Evolutionary conservation across 1,284 basidiomycete species (phyloP).

Genomic region (Polyporus tsugae): DNA sequence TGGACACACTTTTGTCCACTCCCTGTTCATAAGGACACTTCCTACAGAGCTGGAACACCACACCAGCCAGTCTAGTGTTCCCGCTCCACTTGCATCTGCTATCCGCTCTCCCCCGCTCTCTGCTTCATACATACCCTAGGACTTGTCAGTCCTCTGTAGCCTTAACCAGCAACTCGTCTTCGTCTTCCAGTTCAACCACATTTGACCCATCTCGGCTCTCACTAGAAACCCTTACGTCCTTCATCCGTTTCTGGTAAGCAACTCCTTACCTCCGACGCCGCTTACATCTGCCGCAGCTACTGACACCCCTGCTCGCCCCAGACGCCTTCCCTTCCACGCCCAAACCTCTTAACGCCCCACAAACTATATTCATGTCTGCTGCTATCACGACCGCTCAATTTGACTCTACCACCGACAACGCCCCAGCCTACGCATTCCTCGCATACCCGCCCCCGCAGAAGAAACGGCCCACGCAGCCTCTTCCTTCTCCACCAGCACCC

Average conservation of each 20-base stretch:
- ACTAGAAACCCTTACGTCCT: conserved; percentile 5
- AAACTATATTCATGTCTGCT: conserved; percentile 35
- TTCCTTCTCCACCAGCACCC: conserved; percentile 42
- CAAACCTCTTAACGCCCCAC: conserved; percentile 7
- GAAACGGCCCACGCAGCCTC: conserved; percentile 43
- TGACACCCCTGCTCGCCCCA: conserved; percentile 9
- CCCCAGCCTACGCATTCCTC: conserved; percentile 42
- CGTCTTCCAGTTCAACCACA: conserved; percentile 18
- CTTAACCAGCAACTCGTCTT: conserved; percentile 27
- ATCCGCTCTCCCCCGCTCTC: conserved; percentile 12
- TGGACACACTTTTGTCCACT: conserved; percentile 37
- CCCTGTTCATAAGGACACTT: conserved; percentile 32
- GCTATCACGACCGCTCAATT: conserved; percentile 17
- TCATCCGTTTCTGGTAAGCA: conserved; percentile 24
- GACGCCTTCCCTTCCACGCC: conserved; percentile 21
- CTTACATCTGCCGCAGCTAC: neutral
- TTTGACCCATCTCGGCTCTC: conserved; percentile 9
- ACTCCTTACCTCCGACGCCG: neutral
- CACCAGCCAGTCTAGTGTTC: conserved; percentile 40
- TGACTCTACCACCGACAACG: conserved; percentile 22
- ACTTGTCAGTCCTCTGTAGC: conserved; percentile 30
- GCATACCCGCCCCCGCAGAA: conserved; percentile 45
- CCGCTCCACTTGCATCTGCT: conserved; percentile 9
- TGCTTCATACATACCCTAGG: conserved; percentile 17
- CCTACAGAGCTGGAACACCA: conserved; percentile 23